Evolutionary conservation across 768 basidiomycete genomes (phyloP), one percentile per base, ranked within the genome.

Genomic region (Suillus bovinus): DNA sequence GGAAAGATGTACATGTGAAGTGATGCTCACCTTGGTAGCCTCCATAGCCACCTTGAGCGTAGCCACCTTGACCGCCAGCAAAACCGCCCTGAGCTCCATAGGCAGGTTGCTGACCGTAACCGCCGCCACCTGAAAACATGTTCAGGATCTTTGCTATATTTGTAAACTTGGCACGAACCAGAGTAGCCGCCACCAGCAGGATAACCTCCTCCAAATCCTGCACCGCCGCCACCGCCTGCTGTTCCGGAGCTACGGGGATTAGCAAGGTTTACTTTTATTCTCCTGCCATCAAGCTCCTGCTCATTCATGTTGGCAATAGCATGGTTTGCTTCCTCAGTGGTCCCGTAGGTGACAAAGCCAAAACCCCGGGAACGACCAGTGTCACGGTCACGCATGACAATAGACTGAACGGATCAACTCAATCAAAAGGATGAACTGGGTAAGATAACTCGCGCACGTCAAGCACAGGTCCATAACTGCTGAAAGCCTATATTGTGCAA

Each of bases 341-440:
- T 73, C 66, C 80, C 75, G 76, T 81, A 95, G 60, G 92, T 95
- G 64, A 98, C 95, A 79, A 98, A 98, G 65, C 96, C 96, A 76
- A 98, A 98, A 72, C 96, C 96, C 74, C 96, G 90, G 66, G 94
- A 96, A 73, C 96, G 93, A 64, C 93, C 92, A 67, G 96, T 98
- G 74, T 97, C 96, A 74, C 95, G 93, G 80, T 99, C 96, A 81
- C 93, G 91, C 95, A 96, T 96, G 76, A 96, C 94, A 79, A 96
- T 94, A 69, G 91, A 91, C 94, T 97, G 78, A 67, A 78, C 74
- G 62, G 56, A 55, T 38, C 49, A 58, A 46, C 54, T 69, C 69
- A 79, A 79, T 72, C 75, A 76, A 58, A 10, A 55, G 47, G 11
- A 54, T 52, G 31, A 31, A 62, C 11, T 38, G 44, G 29, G 34